Percentiles rank a stretch among this genome's conserved stretches.
These are phyloP conservation scores for Leishmania tropica DNA, from an alignment of 208 protist species.

Conservation along the genomic window DNA sequence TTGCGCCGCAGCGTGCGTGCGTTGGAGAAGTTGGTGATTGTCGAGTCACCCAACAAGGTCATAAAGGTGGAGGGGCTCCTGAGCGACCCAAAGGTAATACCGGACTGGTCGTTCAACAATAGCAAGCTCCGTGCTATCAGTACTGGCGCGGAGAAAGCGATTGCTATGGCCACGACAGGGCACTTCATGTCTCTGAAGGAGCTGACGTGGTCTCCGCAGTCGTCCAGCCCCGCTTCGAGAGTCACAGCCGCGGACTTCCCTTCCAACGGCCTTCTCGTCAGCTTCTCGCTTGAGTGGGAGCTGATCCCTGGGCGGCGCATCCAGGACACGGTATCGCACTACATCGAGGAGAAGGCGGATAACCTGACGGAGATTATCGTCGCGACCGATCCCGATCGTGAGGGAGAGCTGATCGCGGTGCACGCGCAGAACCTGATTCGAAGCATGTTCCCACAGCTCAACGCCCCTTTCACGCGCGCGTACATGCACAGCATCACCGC, in stretches of 20 bases:
- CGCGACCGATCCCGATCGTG: slow-evolving; percentile 90
- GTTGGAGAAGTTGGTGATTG: slow-evolving; percentile 88
- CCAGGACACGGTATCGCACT: slow-evolving; percentile 80
- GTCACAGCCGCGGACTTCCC: slow-evolving; percentile 44
- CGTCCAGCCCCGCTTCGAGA: neutral
- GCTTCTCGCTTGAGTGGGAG: slow-evolving; percentile 80
- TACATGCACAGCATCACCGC: slow-evolving; percentile 94
- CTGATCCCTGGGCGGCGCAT: slow-evolving; percentile 74
- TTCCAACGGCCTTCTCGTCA: slow-evolving; percentile 58
- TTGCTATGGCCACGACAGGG: slow-evolving; percentile 87
- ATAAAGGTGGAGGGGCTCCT: slow-evolving; percentile 87
- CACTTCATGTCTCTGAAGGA: slow-evolving; percentile 90
- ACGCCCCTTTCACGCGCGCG: slow-evolving; percentile 85
- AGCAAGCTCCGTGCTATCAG: slow-evolving; percentile 43
- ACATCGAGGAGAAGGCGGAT: slow-evolving; percentile 75
- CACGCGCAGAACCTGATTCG: slow-evolving; percentile 80
- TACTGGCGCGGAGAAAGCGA: slow-evolving; percentile 65
- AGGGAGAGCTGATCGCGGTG: slow-evolving; percentile 92
- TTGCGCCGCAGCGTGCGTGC: slow-evolving; percentile 53
- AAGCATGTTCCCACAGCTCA: slow-evolving; percentile 76
- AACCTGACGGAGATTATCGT: slow-evolving; percentile 91
- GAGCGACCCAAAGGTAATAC: slow-evolving; percentile 78
- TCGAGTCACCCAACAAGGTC: slow-evolving; percentile 93
- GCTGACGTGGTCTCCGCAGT: slow-evolving; percentile 64
- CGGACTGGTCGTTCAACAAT: slow-evolving; percentile 84